Conservation (phyloP, 139 green algal genomes). For the Ulvella scutata region DNA sequence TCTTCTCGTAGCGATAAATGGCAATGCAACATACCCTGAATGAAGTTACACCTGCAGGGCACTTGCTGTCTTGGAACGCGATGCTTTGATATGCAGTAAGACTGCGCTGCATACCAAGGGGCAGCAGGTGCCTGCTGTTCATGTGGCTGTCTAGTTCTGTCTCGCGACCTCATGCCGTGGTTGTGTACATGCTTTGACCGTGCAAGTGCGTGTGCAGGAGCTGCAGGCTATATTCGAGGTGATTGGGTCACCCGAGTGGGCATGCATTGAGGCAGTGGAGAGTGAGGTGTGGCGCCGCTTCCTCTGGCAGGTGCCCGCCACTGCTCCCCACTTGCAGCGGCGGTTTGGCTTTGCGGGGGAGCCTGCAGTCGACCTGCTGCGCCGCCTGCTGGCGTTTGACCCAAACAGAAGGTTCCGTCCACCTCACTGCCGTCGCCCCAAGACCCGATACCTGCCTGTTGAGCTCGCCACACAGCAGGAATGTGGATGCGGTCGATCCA, state of each 20-base stretch:
- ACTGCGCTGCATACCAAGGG: too few relatives aligned
- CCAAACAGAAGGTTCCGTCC: constrained; percentile 26
- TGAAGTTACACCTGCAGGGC: too few relatives aligned
- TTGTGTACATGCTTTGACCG: too few relatives aligned
- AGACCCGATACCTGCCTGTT: background rate
- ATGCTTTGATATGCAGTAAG: too few relatives aligned
- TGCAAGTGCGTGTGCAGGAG: constrained; percentile 20
- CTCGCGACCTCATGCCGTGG: too few relatives aligned
- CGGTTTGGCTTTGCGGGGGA: constrained; percentile 52
- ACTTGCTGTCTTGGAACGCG: too few relatives aligned
- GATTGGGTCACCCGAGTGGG: constrained; percentile 71
- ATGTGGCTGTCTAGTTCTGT: background rate
- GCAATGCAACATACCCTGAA: too few relatives aligned
- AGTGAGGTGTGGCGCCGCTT: constrained; percentile 51
- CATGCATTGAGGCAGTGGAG: constrained; percentile 49
- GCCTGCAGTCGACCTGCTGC: constrained; percentile 63
- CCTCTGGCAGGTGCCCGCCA: constrained; percentile 33
- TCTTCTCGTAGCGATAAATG: too few relatives aligned
- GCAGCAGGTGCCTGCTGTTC: too few relatives aligned
- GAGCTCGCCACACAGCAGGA: background rate
- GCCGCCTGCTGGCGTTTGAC: constrained; percentile 75
- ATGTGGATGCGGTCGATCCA: too few relatives aligned
- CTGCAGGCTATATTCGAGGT: constrained; percentile 74
- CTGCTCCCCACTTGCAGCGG: constrained; percentile 7
- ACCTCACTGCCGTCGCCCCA: background rate